Percentiles rank a stretch among this genome's conserved stretches.
Evolutionary conservation across 805 yeast species (phyloP).

Genomic region (Pichia occidentalis): DNA sequence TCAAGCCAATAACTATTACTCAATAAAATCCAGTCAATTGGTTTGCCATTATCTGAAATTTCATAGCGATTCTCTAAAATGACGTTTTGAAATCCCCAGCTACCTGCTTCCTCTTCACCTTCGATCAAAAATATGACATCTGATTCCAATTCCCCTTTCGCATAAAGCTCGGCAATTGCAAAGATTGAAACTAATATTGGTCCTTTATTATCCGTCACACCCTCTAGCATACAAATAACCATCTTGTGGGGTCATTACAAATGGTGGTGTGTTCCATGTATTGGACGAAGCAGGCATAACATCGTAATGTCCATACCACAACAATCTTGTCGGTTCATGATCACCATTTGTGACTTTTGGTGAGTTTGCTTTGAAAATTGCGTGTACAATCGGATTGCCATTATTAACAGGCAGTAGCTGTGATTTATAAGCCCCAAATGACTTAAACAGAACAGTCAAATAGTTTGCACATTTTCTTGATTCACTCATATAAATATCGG

Average conservation of each 20-base stretch:
- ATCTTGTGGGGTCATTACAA: slow-evolving; percentile 62
- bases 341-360: slow-evolving; percentile 2
- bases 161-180: slow-evolving; percentile 70
- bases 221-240: slow-evolving; percentile 89
- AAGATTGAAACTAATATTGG: slow-evolving; percentile 82
- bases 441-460: slow-evolving; percentile 52
- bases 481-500: slow-evolving; percentile 63
- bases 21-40: slow-evolving; percentile 80
- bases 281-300: slow-evolving; percentile 72
- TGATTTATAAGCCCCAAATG: slow-evolving; percentile 63
- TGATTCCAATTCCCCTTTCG: slow-evolving; percentile 44
- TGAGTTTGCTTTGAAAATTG: slow-evolving; percentile 51
- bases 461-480: slow-evolving; percentile 82
- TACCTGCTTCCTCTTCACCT: slow-evolving; percentile 95
- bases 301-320: slow-evolving; percentile 97
- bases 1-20: slow-evolving; percentile 95
- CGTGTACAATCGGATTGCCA: slow-evolving; percentile 83
- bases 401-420: slow-evolving; percentile 64
- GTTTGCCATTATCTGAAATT: slow-evolving; percentile 42
- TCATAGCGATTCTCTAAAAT: slow-evolving; percentile 43
- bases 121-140: slow-evolving; percentile 83
- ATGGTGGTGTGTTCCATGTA: slow-evolving; percentile 76
- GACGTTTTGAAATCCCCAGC: slow-evolving; percentile 72
- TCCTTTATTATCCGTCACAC: slow-evolving; percentile 93
- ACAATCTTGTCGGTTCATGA: slow-evolving; percentile 35